Conservation (phyloP, 2,329 filamentous ascomycete genomes). For the Colletotrichum shisoi region DNA sequence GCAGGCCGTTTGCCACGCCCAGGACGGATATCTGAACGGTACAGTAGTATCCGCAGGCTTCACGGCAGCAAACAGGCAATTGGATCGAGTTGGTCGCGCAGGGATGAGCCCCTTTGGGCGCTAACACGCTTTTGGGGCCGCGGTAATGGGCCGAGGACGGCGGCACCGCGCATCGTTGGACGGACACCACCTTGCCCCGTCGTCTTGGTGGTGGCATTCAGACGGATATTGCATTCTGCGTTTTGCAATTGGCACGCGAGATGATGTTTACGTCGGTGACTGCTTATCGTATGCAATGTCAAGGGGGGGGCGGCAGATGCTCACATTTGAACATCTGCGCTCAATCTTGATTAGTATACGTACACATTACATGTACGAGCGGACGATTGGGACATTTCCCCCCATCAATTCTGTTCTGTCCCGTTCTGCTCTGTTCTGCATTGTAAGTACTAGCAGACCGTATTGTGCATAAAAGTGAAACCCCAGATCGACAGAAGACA, state of each 20-base stretch:
- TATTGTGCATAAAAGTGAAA: background rate
- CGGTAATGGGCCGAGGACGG: slow-evolving; percentile 30
- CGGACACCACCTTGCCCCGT: slow-evolving; percentile 8
- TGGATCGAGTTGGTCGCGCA: slow-evolving; percentile 27
- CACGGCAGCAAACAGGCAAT: slow-evolving; percentile 30
- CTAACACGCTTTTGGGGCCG: slow-evolving; percentile 31
- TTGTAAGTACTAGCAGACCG: too few relatives aligned
- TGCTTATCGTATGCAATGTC: slow-evolving; percentile 10
- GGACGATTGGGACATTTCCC: background rate
- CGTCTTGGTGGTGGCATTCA: slow-evolving; percentile 1
- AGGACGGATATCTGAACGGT: background rate
- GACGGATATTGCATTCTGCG: slow-evolving; percentile 6
- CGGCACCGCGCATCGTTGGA: slow-evolving; percentile 1
- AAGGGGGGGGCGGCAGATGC: slow-evolving; percentile 13
- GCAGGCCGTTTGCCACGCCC: background rate
- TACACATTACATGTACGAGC: background rate
- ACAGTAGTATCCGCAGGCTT: slow-evolving; percentile 4
- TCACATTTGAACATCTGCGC: background rate
- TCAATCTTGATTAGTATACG: too few relatives aligned
- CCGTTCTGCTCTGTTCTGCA: too few relatives aligned
- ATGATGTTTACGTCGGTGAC: background rate
- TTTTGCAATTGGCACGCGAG: slow-evolving; percentile 10
- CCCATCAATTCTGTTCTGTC: background rate
- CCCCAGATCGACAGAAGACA: background rate
- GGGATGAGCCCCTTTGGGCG: slow-evolving; percentile 32